phyloP scores from a whole-genome alignment of 1,139 yeast species.

The Diutina ranongensis region DNA sequence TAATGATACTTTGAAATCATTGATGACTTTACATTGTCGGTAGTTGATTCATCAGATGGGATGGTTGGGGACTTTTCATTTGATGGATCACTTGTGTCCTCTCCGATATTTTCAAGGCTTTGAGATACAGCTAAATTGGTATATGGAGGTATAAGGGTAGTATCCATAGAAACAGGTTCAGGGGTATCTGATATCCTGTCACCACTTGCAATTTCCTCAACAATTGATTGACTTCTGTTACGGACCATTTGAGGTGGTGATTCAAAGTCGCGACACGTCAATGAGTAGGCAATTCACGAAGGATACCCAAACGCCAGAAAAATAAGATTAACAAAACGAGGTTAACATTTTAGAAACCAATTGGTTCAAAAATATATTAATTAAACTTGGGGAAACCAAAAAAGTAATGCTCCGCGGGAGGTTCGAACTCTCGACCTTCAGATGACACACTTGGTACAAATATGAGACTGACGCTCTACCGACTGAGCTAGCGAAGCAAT shows the following conservation, averaged over 20 bases:
- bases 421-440: not conserved
- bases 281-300: too few relatives aligned
- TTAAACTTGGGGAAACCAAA: not conserved
- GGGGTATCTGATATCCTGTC: not conserved
- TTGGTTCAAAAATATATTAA: not conserved
- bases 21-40: not conserved
- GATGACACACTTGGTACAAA: not conserved
- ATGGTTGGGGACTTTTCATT: not conserved
- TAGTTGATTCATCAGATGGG: too few relatives aligned
- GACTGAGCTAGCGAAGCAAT: not conserved
- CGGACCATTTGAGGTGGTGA: constrained; percentile 2
- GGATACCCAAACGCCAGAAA: too few relatives aligned
- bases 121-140: not conserved
- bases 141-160: not conserved
- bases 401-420: not conserved
- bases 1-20: not conserved
- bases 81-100: not conserved
- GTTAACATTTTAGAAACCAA: not conserved
- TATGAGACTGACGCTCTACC: not conserved
- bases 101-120: not conserved
- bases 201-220: constrained; percentile 3
- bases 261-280: not conserved
- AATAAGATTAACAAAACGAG: too few relatives aligned
- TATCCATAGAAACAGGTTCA: not conserved
- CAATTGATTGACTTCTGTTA: constrained; percentile 2